These are phyloP conservation scores for Hirschfeldia incana DNA, from an alignment of 345 rosid genomes.

Conservation along the genomic window DNA sequence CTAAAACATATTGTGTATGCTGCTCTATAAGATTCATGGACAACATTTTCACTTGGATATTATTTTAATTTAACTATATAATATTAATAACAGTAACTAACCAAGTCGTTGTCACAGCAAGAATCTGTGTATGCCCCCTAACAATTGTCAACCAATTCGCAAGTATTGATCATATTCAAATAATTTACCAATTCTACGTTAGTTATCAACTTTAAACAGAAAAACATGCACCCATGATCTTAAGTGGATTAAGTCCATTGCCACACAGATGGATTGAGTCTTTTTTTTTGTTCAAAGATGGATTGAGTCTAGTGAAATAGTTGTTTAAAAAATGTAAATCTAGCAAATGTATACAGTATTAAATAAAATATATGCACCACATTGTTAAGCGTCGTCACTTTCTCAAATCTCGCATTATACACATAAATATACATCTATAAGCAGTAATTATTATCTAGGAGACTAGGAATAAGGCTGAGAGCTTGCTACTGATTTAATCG, in stretches of 20 bases:
- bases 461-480: constrained; percentile 28
- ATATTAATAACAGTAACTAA: neutral
- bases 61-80: neutral
- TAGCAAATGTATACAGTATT: no score
- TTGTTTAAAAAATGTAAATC: no score
- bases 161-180: neutral
- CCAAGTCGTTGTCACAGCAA: neutral
- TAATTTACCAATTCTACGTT: neutral
- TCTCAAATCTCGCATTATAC: constrained; percentile 9
- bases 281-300: no score
- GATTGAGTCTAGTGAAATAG: no score
- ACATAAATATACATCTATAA: neutral
- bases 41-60: neutral
- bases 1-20: neutral
- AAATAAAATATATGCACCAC: no score
- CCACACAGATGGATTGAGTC: no score
- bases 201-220: neutral
- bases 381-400: neutral
- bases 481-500: constrained; percentile 30
- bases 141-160: neutral
- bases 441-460: neutral
- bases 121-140: neutral
- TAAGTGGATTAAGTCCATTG: neutral
- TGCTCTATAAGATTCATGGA: neutral
- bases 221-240: constrained; percentile 2